Conservation (phyloP, 345 rosid genomes). For the Viola odorata region DNA sequence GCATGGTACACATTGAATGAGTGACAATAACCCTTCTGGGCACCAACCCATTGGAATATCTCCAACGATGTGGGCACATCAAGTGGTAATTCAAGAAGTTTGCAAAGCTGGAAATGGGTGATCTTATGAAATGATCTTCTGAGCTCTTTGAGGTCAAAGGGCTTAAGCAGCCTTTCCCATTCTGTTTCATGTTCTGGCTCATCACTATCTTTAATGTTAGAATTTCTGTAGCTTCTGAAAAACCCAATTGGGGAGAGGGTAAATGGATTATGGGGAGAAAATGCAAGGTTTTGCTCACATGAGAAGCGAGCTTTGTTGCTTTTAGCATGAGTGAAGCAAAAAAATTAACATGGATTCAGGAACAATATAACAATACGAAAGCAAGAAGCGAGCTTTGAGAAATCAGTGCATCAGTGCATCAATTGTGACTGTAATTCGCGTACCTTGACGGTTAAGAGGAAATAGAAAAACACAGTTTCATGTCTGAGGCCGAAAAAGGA, state of each 20-base stretch:
- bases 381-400: too few species aligned
- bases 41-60: slow-evolving; percentile 56
- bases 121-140: slow-evolving; percentile 34
- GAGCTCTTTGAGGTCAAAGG: slow-evolving; percentile 64
- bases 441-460: too few species aligned
- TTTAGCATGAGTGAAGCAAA: slow-evolving; percentile 29
- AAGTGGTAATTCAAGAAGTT: slow-evolving; percentile 58
- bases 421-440: too few species aligned
- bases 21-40: slow-evolving; percentile 64
- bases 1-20: slow-evolving; percentile 51
- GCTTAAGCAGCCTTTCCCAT: slow-evolving; percentile 82
- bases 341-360: too few species aligned
- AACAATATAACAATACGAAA: too few species aligned
- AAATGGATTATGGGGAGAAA: slow-evolving; percentile 12
- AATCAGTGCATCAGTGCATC: too few species aligned
- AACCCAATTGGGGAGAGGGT: slow-evolving; percentile 20
- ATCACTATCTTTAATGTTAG: slow-evolving; percentile 9
- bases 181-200: slow-evolving; percentile 41
- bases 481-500: too few species aligned
- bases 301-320: slow-evolving; percentile 30
- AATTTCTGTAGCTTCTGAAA: slow-evolving; percentile 10
- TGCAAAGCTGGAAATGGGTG: slow-evolving; percentile 20
- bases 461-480: too few species aligned
- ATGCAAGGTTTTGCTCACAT: slow-evolving; percentile 29
- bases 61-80: slow-evolving; percentile 59